Percentiles rank a stretch among this genome's conserved stretches.
phyloP scores from a whole-genome alignment of 768 basidiomycete genomes.

The Xerocomellus dryophilus region DNA sequence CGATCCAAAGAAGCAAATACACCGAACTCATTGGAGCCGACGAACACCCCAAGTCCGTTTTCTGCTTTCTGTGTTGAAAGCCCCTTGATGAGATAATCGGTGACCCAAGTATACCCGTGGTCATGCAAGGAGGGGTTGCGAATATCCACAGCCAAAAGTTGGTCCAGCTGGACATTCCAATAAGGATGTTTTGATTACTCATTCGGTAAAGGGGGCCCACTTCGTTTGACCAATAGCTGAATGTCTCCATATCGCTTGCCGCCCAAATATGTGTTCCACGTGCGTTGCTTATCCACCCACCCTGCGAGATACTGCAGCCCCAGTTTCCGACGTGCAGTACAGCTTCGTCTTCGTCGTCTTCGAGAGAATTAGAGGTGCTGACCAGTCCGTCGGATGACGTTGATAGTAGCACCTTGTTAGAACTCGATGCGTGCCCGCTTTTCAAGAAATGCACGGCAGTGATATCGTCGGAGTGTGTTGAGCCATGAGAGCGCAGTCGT shows the following conservation, averaged over 20 bases:
- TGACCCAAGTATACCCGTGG: constrained; percentile 63
- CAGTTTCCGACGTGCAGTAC: constrained; percentile 79
- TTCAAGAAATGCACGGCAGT: constrained; percentile 62
- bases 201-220: constrained; percentile 33
- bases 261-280: constrained; percentile 62
- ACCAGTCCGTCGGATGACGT: constrained; percentile 84
- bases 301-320: constrained; percentile 77
- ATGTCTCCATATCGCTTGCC: constrained; percentile 92
- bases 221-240: constrained; percentile 78
- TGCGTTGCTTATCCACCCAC: constrained; percentile 55
- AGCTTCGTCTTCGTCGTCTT: constrained; percentile 88
- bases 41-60: constrained; percentile 50
- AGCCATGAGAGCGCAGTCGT: constrained; percentile 72
- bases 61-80: constrained; percentile 27
- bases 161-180: constrained; percentile 55
- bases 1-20: background rate
- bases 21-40: constrained; percentile 71
- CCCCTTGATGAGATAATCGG: constrained; percentile 69
- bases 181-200: background rate
- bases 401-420: constrained; percentile 60
- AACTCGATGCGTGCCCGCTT: constrained; percentile 28
- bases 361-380: constrained; percentile 63
- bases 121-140: constrained; percentile 61
- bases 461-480: constrained; percentile 92
- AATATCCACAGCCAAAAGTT: constrained; percentile 55